These are phyloP conservation scores for Phanerodontia chrysosporium DNA, from an alignment of 768 basidiomycete species.

Conservation along the genomic window DNA sequence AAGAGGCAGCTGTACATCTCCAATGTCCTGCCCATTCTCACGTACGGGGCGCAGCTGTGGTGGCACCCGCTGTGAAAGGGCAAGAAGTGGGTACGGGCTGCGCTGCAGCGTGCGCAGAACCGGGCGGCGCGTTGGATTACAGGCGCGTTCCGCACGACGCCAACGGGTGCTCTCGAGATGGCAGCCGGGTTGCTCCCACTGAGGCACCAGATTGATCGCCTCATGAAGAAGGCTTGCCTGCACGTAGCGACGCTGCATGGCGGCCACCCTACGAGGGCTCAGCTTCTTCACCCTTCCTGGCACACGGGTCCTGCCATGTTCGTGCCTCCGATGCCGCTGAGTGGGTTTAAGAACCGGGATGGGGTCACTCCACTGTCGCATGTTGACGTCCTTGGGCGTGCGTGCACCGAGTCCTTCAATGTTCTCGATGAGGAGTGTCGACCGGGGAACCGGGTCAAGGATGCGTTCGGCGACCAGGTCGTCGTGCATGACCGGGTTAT, in stretches of 20 bases:
- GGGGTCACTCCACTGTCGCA: constrained; percentile 1
- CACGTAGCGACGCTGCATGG: neutral
- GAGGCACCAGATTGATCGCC: constrained; percentile 9
- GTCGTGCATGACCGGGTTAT: neutral
- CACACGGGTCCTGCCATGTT: neutral
- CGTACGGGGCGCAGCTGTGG: constrained; percentile 19
- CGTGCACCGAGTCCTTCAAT: constrained; percentile 1
- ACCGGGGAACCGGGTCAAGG: neutral
- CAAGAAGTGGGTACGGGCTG: neutral
- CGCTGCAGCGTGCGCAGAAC: constrained; percentile 15
- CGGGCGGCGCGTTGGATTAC: constrained; percentile 19
- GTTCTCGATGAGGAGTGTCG: constrained; percentile 5
- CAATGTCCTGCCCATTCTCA: constrained; percentile 16
- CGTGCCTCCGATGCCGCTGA: neutral
- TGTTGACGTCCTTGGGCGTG: neutral
- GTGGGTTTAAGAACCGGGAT: neutral
- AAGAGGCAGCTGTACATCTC: constrained; percentile 16
- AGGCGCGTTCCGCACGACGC: constrained; percentile 16
- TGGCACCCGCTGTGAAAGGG: constrained; percentile 14
- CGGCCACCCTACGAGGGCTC: constrained; percentile 2
- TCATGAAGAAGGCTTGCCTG: constrained; percentile 1
- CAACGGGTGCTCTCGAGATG: constrained; percentile 12
- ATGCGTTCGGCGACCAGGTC: constrained; percentile 1
- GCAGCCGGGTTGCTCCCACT: constrained; percentile 17
- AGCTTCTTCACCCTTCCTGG: neutral